These are phyloP conservation scores for Fusarium sp. DNA, from an alignment of 2,329 filamentous ascomycete species.

Conservation along the genomic window DNA sequence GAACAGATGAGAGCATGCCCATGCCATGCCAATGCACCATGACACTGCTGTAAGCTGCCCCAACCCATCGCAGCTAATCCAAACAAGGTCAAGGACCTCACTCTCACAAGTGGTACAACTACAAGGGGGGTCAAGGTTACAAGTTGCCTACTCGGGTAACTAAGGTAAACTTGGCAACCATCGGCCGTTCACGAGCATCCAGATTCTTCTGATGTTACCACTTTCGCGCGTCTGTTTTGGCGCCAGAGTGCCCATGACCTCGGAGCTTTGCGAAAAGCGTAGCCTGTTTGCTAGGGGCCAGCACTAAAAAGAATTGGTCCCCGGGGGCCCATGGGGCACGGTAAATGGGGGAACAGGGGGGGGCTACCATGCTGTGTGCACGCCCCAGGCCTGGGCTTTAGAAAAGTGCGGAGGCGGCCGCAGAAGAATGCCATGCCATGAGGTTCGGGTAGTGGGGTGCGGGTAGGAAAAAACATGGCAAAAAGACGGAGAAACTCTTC, in stretches of 20 bases:
- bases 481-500: not conserved
- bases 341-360: slow-evolving; percentile 23
- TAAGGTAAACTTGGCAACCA: slow-evolving; percentile 7
- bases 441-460: not conserved
- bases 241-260: not conserved
- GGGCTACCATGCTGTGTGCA: not conserved
- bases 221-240: not conserved
- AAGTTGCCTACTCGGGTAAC: slow-evolving; percentile 21
- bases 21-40: not conserved
- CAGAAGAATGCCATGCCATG: not conserved
- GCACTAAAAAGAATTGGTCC: slow-evolving; percentile 3
- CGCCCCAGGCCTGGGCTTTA: not conserved
- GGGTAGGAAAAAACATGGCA: slow-evolving; percentile 16
- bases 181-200: slow-evolving; percentile 28
- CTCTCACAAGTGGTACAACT: not conserved
- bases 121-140: slow-evolving; percentile 12
- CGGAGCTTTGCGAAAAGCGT: not conserved
- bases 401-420: slow-evolving; percentile 23
- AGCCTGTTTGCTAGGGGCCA: not conserved
- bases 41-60: not conserved
- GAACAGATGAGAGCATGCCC: not conserved
- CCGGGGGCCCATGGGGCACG: slow-evolving; percentile 35
- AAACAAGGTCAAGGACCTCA: not conserved
- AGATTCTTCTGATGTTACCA: not conserved
- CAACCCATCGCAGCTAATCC: not conserved